phyloP scores from a whole-genome alignment of 1,284 basidiomycete species.

The Cutaneotrichosporon spelunceum region DNA sequence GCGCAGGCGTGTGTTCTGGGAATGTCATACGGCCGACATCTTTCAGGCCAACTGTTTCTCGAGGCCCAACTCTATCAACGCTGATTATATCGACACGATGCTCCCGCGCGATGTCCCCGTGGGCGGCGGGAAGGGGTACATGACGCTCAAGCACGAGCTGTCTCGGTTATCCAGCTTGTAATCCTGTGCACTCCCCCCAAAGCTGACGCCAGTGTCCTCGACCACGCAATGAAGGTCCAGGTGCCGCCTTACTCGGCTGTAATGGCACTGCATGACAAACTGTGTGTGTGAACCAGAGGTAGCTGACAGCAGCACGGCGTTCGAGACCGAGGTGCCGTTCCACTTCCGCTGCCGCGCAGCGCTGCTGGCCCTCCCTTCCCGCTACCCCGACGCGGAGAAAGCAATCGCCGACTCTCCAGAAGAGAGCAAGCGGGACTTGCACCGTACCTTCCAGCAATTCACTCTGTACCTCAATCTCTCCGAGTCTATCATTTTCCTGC shows the following conservation, averaged over 20 bases:
- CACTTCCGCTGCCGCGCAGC: slow-evolving; percentile 29
- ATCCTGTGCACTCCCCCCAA: too few relatives aligned
- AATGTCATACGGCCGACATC: slow-evolving; percentile 31
- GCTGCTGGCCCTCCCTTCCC: slow-evolving; percentile 22
- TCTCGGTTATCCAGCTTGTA: slow-evolving; percentile 16
- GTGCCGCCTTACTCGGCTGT: slow-evolving; percentile 20
- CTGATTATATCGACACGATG: slow-evolving; percentile 25
- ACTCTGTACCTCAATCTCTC: slow-evolving; percentile 30
- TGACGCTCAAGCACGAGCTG: slow-evolving; percentile 30
- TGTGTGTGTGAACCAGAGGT: slow-evolving; percentile 14
- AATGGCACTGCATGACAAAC: slow-evolving; percentile 19
- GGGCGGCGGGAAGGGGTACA: slow-evolving; percentile 15
- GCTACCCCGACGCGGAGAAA: slow-evolving; percentile 20
- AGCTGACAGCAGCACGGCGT: slow-evolving; percentile 17
- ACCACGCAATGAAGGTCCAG: slow-evolving; percentile 17
- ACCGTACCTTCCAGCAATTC: slow-evolving; percentile 28
- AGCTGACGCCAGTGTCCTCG: slow-evolving; percentile 15
- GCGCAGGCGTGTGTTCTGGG: slow-evolving; percentile 40
- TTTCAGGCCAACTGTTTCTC: slow-evolving; percentile 39
- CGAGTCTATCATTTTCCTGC: slow-evolving; percentile 31
- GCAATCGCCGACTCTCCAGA: slow-evolving; percentile 24
- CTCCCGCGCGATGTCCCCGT: slow-evolving; percentile 13
- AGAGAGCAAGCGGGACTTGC: slow-evolving; percentile 22
- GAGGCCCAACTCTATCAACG: slow-evolving; percentile 26
- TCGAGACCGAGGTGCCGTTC: slow-evolving; percentile 26